These are phyloP conservation scores for Suillus discolor DNA, from an alignment of 768 basidiomycete genomes.

Conservation along the genomic window DNA sequence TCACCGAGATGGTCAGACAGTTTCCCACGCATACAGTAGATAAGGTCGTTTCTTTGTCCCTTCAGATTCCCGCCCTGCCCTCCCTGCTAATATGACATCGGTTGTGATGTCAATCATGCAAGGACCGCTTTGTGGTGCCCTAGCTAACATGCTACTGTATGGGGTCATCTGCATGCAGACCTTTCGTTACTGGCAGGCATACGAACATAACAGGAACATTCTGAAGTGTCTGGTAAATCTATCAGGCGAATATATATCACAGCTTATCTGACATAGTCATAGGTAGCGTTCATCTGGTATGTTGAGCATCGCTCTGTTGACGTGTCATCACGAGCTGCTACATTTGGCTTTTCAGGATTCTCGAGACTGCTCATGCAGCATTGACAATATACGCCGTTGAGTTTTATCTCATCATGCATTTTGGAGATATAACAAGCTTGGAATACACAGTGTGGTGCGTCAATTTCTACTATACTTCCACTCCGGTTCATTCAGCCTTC, in stretches of 20 bases:
- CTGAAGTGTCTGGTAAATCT: constrained; percentile 11
- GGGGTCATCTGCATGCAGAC: constrained; percentile 21
- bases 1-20: too few relatives aligned
- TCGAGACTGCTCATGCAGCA: constrained; percentile 19
- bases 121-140: constrained; percentile 16
- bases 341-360: constrained; percentile 7
- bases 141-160: constrained; percentile 15
- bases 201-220: constrained; percentile 7
- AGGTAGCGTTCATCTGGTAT: constrained; percentile 19
- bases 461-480: not conserved
- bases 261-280: not conserved
- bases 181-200: constrained; percentile 16
- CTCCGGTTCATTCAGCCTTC: not conserved
- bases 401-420: constrained; percentile 20
- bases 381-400: constrained; percentile 19
- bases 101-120: constrained; percentile 13
- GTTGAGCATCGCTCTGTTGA: not conserved
- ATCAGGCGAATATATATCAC: not conserved
- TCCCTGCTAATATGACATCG: constrained; percentile 11
- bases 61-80: too few relatives aligned
- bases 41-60: not conserved
- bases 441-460: constrained; percentile 18
- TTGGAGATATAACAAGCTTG: constrained; percentile 4
- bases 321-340: not conserved
- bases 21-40: too few relatives aligned